Base-by-base conservation (phyloP, 192 early-diverging fungal genomes). In the Allomyces javanicus region DNA sequence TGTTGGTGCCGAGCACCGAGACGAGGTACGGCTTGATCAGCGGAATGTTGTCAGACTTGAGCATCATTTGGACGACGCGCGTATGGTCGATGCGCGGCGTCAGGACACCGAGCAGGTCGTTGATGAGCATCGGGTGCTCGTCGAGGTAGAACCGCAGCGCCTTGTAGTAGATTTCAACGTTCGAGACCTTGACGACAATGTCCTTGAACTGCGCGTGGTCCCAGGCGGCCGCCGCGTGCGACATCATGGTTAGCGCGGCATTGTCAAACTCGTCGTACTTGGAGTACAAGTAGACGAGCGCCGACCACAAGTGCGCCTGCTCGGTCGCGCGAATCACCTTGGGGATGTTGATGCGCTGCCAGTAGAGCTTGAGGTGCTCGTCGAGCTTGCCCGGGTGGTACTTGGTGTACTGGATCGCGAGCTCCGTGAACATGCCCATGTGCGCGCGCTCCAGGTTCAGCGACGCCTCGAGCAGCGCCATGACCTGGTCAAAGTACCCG, bases 351-450 rank as follows among this genome's bases (percentile, higher is more conserved):
- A 97, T 88, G 64, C 96, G 90, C 65, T 89, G 88, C 83, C 90
- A 94, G 77, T 93, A 97, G 63, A 97, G 80, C 73, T 93, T 92
- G 67, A 99, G 81, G 67, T 99, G 96, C 72, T 96, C 94, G 88
- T 94, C 93, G 77, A 97, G 86, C 65, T 88, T 84, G 68, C 96
- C 95, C 0, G 92, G 87, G 21, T 83, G 81, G 83, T 99, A 95
- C 74, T 94, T 96, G 72, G 91, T 87, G 79, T 99, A 99, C 69
- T 96, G 77, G 65, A 99, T 90, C 9, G 93, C 93, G 58, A 99
- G 79, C 78, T 99, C 96, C 0, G 96, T 99, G 72, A 99, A 99
- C 96, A 99, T 99, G 64, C 96, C 96, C 96, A 99, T 99, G 71
- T 99, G 96, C 10, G 96, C 96, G 65, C 96, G 85, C 77, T 99